phyloP scores from a whole-genome alignment of 2,329 filamentous ascomycete species.

The Penicillium digitatum region DNA sequence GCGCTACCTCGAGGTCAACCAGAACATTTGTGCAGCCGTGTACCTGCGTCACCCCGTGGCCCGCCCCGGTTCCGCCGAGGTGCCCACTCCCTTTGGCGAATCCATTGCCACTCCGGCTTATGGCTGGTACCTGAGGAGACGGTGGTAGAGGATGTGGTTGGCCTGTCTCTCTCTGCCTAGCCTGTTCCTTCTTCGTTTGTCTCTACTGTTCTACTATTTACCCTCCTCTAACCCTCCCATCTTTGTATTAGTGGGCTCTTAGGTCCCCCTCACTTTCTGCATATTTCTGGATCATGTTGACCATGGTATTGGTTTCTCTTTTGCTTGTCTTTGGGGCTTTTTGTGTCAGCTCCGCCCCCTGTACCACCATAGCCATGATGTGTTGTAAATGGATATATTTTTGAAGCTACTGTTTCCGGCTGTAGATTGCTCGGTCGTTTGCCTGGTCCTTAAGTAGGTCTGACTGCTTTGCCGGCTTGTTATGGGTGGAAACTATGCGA shows the following conservation, averaged over 20 bases:
- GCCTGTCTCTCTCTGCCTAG: constrained; percentile 9
- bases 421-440: background rate
- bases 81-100: constrained; percentile 74
- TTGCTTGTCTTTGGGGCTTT: constrained; percentile 18
- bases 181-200: constrained; percentile 15
- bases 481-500: background rate
- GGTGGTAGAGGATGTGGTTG: constrained; percentile 48
- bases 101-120: constrained; percentile 75
- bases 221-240: constrained; percentile 11
- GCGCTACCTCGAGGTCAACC: constrained; percentile 93
- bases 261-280: constrained; percentile 19
- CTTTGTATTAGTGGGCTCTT: constrained; percentile 39
- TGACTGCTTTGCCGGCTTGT: background rate
- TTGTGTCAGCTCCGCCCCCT: constrained; percentile 10
- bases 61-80: constrained; percentile 71
- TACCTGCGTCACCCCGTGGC: constrained; percentile 94
- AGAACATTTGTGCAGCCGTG: constrained; percentile 91
- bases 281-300: constrained; percentile 25
- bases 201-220: constrained; percentile 16
- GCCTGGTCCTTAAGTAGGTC: background rate
- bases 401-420: background rate
- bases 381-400: constrained; percentile 25
- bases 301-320: constrained; percentile 28
- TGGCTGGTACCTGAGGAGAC: constrained; percentile 86
- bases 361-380: constrained; percentile 27